These are phyloP conservation scores for Pseudocercospora macadamiae DNA, from an alignment of 2,329 filamentous ascomycete genomes.

Conservation along the genomic window DNA sequence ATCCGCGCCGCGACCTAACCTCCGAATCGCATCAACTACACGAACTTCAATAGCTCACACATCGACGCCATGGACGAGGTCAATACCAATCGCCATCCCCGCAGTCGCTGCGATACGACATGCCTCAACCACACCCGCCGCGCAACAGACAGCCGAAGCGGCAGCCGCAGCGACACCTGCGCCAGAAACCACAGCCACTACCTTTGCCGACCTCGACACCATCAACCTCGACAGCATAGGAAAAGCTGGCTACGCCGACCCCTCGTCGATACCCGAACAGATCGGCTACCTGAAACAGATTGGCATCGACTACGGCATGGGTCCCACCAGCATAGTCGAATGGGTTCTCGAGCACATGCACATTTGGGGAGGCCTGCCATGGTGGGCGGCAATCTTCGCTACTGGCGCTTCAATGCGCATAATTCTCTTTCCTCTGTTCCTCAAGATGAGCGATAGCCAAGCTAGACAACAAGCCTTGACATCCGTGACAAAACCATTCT, in stretches of 20 bases:
- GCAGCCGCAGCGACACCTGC: conserved; percentile 35
- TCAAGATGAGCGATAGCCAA: conserved; percentile 63
- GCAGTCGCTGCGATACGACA: conserved; percentile 28
- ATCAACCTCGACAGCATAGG: conserved; percentile 42
- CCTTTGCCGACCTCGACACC: conserved; percentile 36
- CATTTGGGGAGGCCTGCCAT: conserved; percentile 73
- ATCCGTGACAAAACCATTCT: conserved; percentile 59
- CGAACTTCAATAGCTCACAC: conserved; percentile 12
- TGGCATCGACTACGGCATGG: conserved; percentile 86
- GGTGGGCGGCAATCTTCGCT: conserved; percentile 75
- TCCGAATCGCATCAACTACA: conserved; percentile 15
- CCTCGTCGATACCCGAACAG: conserved; percentile 62
- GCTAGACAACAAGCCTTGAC: conserved; percentile 66
- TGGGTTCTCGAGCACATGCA: conserved; percentile 82
- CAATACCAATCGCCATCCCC: conserved; percentile 20
- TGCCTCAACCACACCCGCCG: conserved; percentile 36
- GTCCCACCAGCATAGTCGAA: conserved; percentile 73
- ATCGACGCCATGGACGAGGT: conserved; percentile 17
- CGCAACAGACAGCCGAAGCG: conserved; percentile 28
- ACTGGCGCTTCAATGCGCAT: conserved; percentile 68
- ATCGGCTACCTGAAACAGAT: conserved; percentile 82
- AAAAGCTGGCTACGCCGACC: conserved; percentile 14
- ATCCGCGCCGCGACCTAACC: conserved; percentile 23
- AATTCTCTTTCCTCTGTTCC: conserved; percentile 66
- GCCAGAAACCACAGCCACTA: conserved; percentile 28